Base-by-base conservation (phyloP, 2,329 filamentous ascomycete genomes). In the Microsporum canis region DNA sequence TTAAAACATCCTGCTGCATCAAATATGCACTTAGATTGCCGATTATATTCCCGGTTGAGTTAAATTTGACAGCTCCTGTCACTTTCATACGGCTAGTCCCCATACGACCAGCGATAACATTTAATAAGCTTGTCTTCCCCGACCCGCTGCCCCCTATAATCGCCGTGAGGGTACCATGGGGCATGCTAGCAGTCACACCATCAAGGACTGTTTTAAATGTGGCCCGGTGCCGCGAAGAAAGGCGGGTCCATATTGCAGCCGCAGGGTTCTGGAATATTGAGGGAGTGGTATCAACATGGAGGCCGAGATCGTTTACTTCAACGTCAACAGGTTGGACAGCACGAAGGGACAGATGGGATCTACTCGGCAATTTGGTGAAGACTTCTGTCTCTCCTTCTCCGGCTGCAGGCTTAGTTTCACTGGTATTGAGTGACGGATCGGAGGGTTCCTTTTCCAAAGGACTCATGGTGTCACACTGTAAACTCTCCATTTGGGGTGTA, bases 111-210 rank as follows among this genome's bases (percentile, higher is more conserved):
- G 88, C 85, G 74, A 90, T 80, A 23, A 84, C 82, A 69, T 89
- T 91, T 38, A 91, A 76, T 61, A 88, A 73, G 0, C 84, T 87
- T 2, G 85, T 88, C 74, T 90, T 90, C 0, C 87, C 87, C 1
- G 84, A 87, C 23, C 88, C 87, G 68, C 84, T 87, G 2, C 87
- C 86, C 7, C 88, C 88, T 61, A 91, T 84, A 59, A 91, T 89
- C 6, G 88, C 88, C 0, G 87, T 89, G 45, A 91, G 72, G 2
- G 83, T 86, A 2, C 88, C 86, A 5, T 82, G 79, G 2, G 78
- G 77, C 69, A 90, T 80, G 29, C 83, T 79, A 1, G 86, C 86
- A 64, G 81, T 81, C 53, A 90, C 81, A 34, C 81, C 80, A 59
- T 84, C 76, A 7, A 91, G 74, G 8, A 91, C 82, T 4, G 70